These are phyloP conservation scores for Chenopodium formosanum DNA, from an alignment of 148 eudicot species.

Conservation along the genomic window DNA sequence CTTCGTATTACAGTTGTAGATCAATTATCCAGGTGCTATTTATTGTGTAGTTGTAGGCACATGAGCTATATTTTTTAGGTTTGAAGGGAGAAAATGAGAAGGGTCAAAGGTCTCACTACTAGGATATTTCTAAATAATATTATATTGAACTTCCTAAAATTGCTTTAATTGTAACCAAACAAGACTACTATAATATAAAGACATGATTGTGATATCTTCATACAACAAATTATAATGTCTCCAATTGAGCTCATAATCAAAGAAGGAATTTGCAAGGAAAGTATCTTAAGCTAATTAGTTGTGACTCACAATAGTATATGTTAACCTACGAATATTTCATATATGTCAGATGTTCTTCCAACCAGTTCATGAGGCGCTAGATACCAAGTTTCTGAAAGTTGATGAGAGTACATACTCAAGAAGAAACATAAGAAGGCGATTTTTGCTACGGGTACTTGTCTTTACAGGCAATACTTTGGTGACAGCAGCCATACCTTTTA, in stretches of 20 bases:
- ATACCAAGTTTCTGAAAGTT: slow-evolving; percentile 48
- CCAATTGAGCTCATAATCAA: neutral
- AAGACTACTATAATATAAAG: too few relatives aligned
- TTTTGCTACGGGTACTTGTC: slow-evolving; percentile 41
- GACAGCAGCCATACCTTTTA: slow-evolving; percentile 62
- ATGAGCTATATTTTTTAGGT: neutral
- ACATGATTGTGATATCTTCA: neutral
- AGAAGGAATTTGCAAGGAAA: neutral
- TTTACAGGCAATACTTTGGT: slow-evolving; percentile 48
- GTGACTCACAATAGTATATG: neutral
- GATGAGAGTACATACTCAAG: slow-evolving; percentile 44
- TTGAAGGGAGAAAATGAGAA: neutral
- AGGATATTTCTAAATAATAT: neutral
- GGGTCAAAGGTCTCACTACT: neutral
- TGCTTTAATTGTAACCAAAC: too few relatives aligned
- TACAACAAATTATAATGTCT: neutral
- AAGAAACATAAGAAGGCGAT: slow-evolving; percentile 42
- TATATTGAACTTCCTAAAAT: too few relatives aligned
- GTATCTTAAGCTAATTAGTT: neutral
- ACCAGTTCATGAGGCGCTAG: slow-evolving; percentile 59
- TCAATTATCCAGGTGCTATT: neutral
- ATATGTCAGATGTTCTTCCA: slow-evolving; percentile 48
- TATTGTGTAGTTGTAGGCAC: neutral
- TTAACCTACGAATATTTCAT: neutral
- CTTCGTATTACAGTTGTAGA: neutral